phyloP scores from a whole-genome alignment of 1,284 basidiomycete species.

The Nidula niveotomentosa region DNA sequence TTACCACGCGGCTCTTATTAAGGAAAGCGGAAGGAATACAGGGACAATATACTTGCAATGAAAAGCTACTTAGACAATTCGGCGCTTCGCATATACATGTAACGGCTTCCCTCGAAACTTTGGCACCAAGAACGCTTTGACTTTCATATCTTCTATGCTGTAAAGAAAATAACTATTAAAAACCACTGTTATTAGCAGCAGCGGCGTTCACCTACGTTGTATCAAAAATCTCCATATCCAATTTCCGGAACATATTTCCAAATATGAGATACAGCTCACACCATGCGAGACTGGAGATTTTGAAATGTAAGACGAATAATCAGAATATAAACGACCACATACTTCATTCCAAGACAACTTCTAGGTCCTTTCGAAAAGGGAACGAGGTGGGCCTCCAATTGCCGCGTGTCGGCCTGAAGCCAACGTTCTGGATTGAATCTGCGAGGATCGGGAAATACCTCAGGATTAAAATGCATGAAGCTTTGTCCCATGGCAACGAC shows the following conservation, averaged over 20 bases:
- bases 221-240: constrained; percentile 30
- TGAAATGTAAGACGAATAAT: neutral
- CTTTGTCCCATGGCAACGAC: constrained; percentile 28
- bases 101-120: neutral
- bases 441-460: constrained; percentile 28
- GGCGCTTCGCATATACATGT: neutral
- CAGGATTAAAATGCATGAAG: constrained; percentile 24
- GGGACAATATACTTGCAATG: too few species aligned
- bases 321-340: constrained; percentile 1
- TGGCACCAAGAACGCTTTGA: neutral
- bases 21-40: too few species aligned
- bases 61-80: neutral
- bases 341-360: constrained; percentile 34
- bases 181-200: too few species aligned
- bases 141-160: neutral
- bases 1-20: too few species aligned
- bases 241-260: constrained; percentile 32
- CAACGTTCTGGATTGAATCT: constrained; percentile 37
- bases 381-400: constrained; percentile 27
- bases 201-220: constrained; percentile 17
- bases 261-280: constrained; percentile 36
- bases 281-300: constrained; percentile 31
- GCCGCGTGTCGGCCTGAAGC: constrained; percentile 20
- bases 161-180: neutral
- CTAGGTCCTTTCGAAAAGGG: constrained; percentile 35